phyloP scores from a whole-genome alignment of 2,329 filamentous ascomycete genomes.

The Microsporum ferrugineum region DNA sequence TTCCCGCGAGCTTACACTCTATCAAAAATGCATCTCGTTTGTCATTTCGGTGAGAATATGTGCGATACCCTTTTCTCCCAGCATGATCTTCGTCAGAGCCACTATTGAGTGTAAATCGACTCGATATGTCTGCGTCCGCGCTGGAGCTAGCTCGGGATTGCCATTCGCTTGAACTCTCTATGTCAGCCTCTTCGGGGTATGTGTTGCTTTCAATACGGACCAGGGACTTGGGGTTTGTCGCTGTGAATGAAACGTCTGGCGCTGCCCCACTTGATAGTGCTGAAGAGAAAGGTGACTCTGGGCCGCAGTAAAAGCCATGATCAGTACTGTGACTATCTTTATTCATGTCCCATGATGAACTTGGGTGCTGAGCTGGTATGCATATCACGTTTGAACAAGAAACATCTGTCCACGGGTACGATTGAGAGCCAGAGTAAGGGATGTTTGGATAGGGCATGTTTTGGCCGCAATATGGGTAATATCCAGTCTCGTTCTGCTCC shows the following conservation, averaged over 20 bases:
- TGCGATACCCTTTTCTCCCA: not conserved
- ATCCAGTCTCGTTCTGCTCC: not conserved
- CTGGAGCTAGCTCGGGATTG: not conserved
- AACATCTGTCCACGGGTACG: not conserved
- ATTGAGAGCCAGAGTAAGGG: not conserved
- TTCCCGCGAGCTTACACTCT: constrained; percentile 29
- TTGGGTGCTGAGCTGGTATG: not conserved
- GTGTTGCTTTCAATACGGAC: not conserved
- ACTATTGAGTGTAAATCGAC: not conserved
- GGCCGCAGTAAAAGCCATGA: constrained; percentile 7
- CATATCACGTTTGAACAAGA: not conserved
- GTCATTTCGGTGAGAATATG: constrained; percentile 12
- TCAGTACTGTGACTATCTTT: not conserved
- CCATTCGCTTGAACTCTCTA: not conserved
- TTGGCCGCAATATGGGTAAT: not conserved
- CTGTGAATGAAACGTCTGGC: not conserved
- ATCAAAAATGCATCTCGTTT: constrained; percentile 32
- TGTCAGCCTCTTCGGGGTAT: not conserved
- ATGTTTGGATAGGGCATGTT: not conserved
- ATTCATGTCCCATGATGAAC: not conserved
- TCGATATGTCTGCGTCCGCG: not conserved
- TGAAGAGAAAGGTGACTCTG: constrained; percentile 9
- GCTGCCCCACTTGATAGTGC: constrained; percentile 5
- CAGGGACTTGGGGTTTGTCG: not conserved
- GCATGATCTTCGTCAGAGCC: not conserved